Base-by-base conservation (phyloP, 140 eudicot species). In the Anethum foeniculum region DNA sequence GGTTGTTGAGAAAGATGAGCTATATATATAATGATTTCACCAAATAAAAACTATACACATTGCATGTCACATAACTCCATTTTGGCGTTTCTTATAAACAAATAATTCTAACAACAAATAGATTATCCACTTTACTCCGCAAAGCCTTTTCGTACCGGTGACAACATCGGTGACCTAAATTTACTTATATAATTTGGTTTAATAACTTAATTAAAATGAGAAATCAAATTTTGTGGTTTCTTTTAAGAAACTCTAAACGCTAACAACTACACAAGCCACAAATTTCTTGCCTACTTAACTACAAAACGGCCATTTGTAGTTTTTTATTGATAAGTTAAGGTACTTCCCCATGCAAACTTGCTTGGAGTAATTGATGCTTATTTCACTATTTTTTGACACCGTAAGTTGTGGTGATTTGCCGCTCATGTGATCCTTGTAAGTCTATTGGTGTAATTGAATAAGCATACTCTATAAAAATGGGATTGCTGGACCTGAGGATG, bases 161-260 rank as follows among this genome's bases (percentile, higher is more conserved):
- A 38, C 0, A 34, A 38, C 47, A 71, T 36, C 76, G 28, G 25
- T 39, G 49, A 38, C 76, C 49, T 71, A 71, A 71, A 15, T 18
- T 38, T 0, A 38, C 19, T 1, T 1, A 2, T 9, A 0, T 69
- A 69, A 6, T 32, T 15, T 38, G n/a, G 2, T 54, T 30, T 12
- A 14, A 0, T 64, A 9, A 64, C 32, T 30, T 68, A 32, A 68
- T 5, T 28, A 32, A 68, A 14, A 2, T 64, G 19, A 5, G 30
- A n/a, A 62, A 49, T n/a, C 68, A 21, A 64, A 18, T 0, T 39
- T 18, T 2, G 47, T 71, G 72, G 81, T 38, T 78, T 56, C 81
- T 74, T 74, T 56, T 78, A 19, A 58, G 74, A 56, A 78, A 78
- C 73, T 58, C 56, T 51, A 39, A 19, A 44, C 32, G 4, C 18